Percentiles rank a stretch among this genome's conserved stretches.
These are phyloP conservation scores for Leucocoprinus leucothites DNA, from an alignment of 768 basidiomycete genomes.

Conservation along the genomic window DNA sequence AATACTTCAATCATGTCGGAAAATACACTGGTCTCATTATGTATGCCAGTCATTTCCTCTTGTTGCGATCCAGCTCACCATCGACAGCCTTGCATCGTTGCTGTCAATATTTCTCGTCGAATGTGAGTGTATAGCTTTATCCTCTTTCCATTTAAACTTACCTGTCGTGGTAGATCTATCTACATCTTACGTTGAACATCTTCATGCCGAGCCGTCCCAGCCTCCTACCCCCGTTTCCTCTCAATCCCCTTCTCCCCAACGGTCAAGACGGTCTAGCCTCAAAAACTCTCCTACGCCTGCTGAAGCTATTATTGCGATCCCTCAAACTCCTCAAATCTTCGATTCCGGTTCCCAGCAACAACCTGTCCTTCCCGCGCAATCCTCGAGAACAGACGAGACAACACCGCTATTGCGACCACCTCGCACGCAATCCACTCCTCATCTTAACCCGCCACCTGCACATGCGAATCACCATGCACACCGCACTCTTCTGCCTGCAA, in stretches of 20 bases:
- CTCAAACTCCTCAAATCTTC: too few relatives aligned
- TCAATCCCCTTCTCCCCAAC: slow-evolving; percentile 17
- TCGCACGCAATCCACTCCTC: neutral
- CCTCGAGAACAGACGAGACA: slow-evolving; percentile 3
- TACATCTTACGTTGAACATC: slow-evolving; percentile 68
- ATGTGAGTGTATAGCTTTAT: slow-evolving; percentile 45
- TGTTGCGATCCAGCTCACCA: slow-evolving; percentile 1
- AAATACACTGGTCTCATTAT: slow-evolving; percentile 70
- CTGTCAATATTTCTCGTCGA: slow-evolving; percentile 75
- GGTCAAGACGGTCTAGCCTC: slow-evolving; percentile 11
- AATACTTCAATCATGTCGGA: slow-evolving; percentile 44
- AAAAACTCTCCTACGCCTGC: neutral
- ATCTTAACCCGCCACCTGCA: neutral
- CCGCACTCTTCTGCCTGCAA: slow-evolving; percentile 7
- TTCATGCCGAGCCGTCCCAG: slow-evolving; percentile 61
- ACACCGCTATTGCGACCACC: slow-evolving; percentile 6
- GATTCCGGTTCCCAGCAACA: too few relatives aligned
- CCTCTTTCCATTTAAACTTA: neutral
- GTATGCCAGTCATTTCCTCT: slow-evolving; percentile 40
- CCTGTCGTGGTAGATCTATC: slow-evolving; percentile 52
- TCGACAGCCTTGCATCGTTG: slow-evolving; percentile 54
- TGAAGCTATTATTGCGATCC: too few relatives aligned
- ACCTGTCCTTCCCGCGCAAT: neutral
- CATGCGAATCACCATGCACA: slow-evolving; percentile 6
- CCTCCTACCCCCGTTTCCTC: slow-evolving; percentile 36